phyloP scores from a whole-genome alignment of 2,329 filamentous ascomycete species.

The Botrytis fabae region DNA sequence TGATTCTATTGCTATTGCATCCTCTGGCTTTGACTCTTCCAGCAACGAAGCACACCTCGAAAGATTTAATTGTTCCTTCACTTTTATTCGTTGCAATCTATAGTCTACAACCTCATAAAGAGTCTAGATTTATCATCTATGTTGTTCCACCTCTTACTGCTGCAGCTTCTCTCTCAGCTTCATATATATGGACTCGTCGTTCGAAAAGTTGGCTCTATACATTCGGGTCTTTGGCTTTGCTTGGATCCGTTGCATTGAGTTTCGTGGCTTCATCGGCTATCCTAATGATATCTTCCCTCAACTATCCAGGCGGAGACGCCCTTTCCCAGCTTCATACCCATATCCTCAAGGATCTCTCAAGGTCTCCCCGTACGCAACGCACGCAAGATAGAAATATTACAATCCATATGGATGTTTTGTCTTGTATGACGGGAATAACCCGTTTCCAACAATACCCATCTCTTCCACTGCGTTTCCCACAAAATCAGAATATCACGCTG shows the following conservation, averaged over 20 bases:
- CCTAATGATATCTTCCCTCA: conserved; percentile 79
- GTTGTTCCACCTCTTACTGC: conserved; percentile 78
- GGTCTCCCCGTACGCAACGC: conserved; percentile 30
- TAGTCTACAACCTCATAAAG: conserved; percentile 90
- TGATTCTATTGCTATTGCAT: conserved; percentile 57
- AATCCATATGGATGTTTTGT: conserved; percentile 64
- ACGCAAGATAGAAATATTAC: conserved; percentile 39
- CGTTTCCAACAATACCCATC: conserved; percentile 54
- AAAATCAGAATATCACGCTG: conserved; percentile 24
- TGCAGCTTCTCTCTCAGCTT: conserved; percentile 71
- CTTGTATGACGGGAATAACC: conserved; percentile 71
- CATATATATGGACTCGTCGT: conserved; percentile 67
- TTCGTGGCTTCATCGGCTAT: conserved; percentile 64
- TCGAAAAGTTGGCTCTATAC: conserved; percentile 59
- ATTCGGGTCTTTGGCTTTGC: conserved; percentile 55
- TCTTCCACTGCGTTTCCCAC: conserved; percentile 3
- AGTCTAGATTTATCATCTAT: conserved; percentile 94
- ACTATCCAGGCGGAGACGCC: conserved; percentile 90
- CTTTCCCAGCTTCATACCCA: conserved; percentile 55
- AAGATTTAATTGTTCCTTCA: conserved; percentile 61
- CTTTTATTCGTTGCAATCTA: conserved; percentile 76
- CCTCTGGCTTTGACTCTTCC: conserved; percentile 52
- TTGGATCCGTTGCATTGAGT: conserved; percentile 59
- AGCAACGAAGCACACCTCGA: conserved; percentile 47
- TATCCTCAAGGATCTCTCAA: conserved; percentile 33